Evolutionary conservation across 345 rosid genomes (phyloP).

Genomic region (Sonneratia caseolaris): DNA sequence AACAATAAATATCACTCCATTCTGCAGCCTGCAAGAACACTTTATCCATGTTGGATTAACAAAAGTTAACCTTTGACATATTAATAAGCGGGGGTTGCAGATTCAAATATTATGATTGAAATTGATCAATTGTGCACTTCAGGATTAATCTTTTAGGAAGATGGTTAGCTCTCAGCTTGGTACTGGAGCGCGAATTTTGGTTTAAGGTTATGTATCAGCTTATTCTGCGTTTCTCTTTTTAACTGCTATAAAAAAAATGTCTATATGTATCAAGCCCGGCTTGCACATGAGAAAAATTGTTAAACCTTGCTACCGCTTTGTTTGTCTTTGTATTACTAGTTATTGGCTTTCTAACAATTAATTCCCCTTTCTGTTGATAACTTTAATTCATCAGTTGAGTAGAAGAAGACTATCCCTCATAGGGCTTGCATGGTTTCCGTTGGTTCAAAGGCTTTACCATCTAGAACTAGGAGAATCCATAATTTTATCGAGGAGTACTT

Average conservation of each 20-base stretch:
- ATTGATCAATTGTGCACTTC: background rate
- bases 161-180: background rate
- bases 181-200: background rate
- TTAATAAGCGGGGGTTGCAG: background rate
- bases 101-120: background rate
- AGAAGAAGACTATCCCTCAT: background rate
- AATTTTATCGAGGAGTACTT: slow-evolving; percentile 21
- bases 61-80: background rate
- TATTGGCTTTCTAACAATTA: background rate
- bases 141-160: background rate
- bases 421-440: slow-evolving; percentile 35
- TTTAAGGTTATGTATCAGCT: background rate
- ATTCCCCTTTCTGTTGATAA: background rate
- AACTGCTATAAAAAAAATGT: background rate
- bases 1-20: background rate
- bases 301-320: background rate
- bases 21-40: background rate
- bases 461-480: slow-evolving; percentile 18
- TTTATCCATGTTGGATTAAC: background rate
- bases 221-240: background rate
- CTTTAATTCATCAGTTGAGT: background rate
- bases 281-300: background rate
- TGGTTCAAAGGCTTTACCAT: slow-evolving; percentile 45
- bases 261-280: background rate
- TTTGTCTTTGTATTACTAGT: background rate